A percentile compares a stretch with the other conserved stretches of the same genome.
phyloP scores from a whole-genome alignment of 176 grass and related monocot species.

The Aegilops bicornis region DNA sequence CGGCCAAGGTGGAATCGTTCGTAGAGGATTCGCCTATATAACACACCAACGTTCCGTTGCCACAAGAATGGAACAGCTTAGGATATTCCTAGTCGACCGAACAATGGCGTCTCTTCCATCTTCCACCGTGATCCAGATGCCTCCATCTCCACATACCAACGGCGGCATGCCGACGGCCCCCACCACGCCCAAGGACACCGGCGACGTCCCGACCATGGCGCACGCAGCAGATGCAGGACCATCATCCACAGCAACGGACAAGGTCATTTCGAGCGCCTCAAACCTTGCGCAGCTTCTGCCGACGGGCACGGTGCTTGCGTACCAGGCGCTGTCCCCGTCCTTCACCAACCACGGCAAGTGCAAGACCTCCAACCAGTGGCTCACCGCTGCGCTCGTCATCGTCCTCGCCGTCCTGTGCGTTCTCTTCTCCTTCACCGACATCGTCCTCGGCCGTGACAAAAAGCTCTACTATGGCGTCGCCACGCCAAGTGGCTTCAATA shows the following conservation, averaged over 20 bases:
- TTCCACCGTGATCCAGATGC: neutral
- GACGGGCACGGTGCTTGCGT: too few species aligned
- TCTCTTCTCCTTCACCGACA: too few species aligned
- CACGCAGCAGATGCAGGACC: neutral
- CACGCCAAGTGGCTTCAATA: too few species aligned
- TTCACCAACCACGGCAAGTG: too few species aligned
- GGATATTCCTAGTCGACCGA: neutral
- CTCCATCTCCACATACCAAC: neutral
- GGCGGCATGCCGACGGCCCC: neutral
- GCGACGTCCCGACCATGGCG: neutral
- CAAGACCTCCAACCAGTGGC: too few species aligned
- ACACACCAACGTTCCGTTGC: neutral
- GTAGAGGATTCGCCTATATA: neutral
- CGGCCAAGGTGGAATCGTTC: neutral
- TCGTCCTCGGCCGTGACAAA: too few species aligned
- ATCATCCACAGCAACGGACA: neutral
- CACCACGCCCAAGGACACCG: neutral
- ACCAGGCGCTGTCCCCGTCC: too few species aligned
- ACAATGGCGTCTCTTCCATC: neutral
- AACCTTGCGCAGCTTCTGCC: too few species aligned
- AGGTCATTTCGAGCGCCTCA: too few species aligned
- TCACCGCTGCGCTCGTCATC: too few species aligned
- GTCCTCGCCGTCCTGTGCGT: too few species aligned
- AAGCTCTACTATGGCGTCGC: too few species aligned
- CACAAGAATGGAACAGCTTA: neutral